Conservation (phyloP, 768 basidiomycete genomes). For the Tylopilus sp. region DNA sequence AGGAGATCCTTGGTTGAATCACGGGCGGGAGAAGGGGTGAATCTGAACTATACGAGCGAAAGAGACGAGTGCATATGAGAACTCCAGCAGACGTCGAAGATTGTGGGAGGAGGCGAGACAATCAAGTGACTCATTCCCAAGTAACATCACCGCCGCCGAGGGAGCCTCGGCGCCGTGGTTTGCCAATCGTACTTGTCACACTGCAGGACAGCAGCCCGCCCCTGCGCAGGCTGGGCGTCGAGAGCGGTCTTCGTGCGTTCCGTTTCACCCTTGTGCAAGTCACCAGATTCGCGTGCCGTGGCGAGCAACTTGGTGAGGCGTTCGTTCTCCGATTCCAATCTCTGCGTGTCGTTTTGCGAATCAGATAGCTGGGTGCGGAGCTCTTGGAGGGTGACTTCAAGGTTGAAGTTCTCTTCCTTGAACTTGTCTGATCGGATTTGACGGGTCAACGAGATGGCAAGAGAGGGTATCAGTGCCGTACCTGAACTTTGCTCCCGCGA, state of each 20-base stretch:
- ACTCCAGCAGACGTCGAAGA: no score
- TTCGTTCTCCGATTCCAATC: constrained; percentile 81
- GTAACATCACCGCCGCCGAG: no score
- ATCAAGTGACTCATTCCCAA: no score
- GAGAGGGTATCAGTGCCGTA: constrained; percentile 28
- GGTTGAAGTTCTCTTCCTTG: constrained; percentile 99
- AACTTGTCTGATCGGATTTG: constrained; percentile 64
- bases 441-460: background rate
- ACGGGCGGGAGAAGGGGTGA: no score
- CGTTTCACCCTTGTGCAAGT: constrained; percentile 82
- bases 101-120: no score
- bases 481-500: constrained; percentile 81
- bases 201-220: constrained; percentile 80
- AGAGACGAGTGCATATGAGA: no score
- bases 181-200: constrained; percentile 94
- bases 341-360: constrained; percentile 58
- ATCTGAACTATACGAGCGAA: no score
- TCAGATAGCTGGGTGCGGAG: constrained; percentile 68
- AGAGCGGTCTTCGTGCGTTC: constrained; percentile 63
- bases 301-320: constrained; percentile 74
- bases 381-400: constrained; percentile 91
- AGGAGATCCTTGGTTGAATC: no score
- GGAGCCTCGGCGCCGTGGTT: no score
- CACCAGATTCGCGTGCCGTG: constrained; percentile 66
- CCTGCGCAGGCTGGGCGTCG: constrained; percentile 86